A percentile compares a stretch with the other conserved stretches of the same genome.
These are phyloP conservation scores for Blastobotrys parvus DNA, from an alignment of 805 yeast species.

Conservation along the genomic window DNA sequence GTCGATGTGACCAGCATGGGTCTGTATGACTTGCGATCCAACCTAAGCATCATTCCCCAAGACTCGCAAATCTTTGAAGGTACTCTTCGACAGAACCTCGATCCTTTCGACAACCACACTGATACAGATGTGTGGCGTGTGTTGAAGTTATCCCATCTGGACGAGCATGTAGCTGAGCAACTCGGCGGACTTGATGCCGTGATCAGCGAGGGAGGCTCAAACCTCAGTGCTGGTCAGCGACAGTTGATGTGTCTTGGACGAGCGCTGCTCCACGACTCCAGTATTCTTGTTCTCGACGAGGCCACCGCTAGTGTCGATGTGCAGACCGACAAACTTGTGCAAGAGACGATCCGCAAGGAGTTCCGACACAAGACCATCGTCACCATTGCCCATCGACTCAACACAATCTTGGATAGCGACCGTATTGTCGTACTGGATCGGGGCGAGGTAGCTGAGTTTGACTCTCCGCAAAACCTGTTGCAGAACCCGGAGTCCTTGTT, in stretches of 20 bases:
- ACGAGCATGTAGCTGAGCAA: conserved; percentile 40
- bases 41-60: conserved; percentile 57
- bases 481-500: conserved; percentile 61
- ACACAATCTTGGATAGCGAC: conserved; percentile 75
- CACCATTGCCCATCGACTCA: conserved; percentile 79
- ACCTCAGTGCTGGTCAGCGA: conserved; percentile 74
- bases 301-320: conserved; percentile 78
- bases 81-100: conserved; percentile 51
- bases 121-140: conserved; percentile 55
- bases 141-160: conserved; percentile 44
- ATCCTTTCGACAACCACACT: conserved; percentile 42
- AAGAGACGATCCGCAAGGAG: conserved; percentile 60
- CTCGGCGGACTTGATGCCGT: conserved; percentile 41
- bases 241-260: conserved; percentile 74
- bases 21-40: conserved; percentile 46
- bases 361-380: conserved; percentile 65
- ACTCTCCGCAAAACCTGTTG: conserved; percentile 56
- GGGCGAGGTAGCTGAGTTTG: conserved; percentile 68
- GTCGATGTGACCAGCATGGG: conserved; percentile 46
- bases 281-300: conserved; percentile 68
- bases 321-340: conserved; percentile 67
- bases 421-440: conserved; percentile 59
- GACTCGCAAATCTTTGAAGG: conserved; percentile 64
- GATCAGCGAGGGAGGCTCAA: conserved; percentile 64
- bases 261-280: conserved; percentile 61